Percentiles rank a stretch among this genome's conserved stretches.
Conservation (phyloP, 768 basidiomycete species). For the Suillus discolor region DNA sequence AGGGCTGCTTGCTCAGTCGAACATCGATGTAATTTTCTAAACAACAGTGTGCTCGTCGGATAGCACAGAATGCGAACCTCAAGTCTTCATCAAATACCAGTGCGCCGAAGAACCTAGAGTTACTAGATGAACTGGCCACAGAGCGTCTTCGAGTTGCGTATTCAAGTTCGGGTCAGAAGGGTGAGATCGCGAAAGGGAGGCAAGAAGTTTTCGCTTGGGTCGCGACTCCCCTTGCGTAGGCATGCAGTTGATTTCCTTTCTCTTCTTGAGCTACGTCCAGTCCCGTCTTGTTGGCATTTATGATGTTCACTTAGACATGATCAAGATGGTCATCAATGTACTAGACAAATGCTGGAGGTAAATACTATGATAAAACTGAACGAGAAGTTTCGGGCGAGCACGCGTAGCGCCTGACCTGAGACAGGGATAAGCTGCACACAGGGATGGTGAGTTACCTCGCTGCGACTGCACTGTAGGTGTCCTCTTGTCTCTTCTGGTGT, state of each 20-base stretch:
- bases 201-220: slow-evolving; percentile 51
- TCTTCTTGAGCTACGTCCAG: neutral
- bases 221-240: slow-evolving; percentile 16
- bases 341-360: neutral
- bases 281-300: neutral
- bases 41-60: slow-evolving; percentile 59
- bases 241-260: neutral
- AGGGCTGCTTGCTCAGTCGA: neutral
- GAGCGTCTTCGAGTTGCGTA: slow-evolving; percentile 70
- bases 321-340: neutral
- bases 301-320: neutral
- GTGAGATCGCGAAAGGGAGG: slow-evolving; percentile 41
- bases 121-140: slow-evolving; percentile 72
- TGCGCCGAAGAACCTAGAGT: slow-evolving; percentile 52
- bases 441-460: neutral
- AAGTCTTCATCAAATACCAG: slow-evolving; percentile 61
- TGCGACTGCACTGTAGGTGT: neutral
- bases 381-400: neutral
- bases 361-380: neutral
- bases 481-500: neutral
- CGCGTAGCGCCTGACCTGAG: neutral
- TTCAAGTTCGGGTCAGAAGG: slow-evolving; percentile 41
- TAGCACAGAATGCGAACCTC: slow-evolving; percentile 44
- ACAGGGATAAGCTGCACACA: neutral
- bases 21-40: slow-evolving; percentile 9